Percentiles rank a stretch among this genome's conserved stretches.
phyloP scores from a whole-genome alignment of 768 basidiomycete genomes.

The Cyclocybe aegerita region DNA sequence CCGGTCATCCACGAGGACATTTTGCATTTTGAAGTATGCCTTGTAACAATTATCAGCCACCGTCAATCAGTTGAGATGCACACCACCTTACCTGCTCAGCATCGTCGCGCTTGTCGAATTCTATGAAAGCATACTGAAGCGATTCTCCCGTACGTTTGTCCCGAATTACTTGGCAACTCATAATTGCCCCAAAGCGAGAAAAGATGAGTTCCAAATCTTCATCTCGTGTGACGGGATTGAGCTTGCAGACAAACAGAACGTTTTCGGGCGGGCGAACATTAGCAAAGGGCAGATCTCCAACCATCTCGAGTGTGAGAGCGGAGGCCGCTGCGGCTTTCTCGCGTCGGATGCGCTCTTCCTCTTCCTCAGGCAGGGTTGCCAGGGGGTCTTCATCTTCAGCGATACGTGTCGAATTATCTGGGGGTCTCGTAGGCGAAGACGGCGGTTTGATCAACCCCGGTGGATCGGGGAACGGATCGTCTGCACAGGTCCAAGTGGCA shows the following conservation, averaged over 20 bases:
- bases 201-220: constrained; percentile 98
- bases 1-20: constrained; percentile 94
- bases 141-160: constrained; percentile 97
- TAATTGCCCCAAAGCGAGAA: constrained; percentile 90
- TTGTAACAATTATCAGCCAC: constrained; percentile 26
- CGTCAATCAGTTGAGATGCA: not conserved
- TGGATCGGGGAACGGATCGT: constrained; percentile 96
- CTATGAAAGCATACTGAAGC: constrained; percentile 97
- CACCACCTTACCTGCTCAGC: constrained; percentile 78
- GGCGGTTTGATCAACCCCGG: constrained; percentile 70
- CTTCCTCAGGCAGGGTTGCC: constrained; percentile 79
- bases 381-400: constrained; percentile 94
- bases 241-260: constrained; percentile 97
- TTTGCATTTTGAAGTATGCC: constrained; percentile 99
- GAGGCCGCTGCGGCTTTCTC: constrained; percentile 89
- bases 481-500: constrained; percentile 37
- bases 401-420: constrained; percentile 86
- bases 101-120: constrained; percentile 91
- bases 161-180: constrained; percentile 96
- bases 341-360: constrained; percentile 78
- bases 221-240: constrained; percentile 92
- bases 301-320: constrained; percentile 98
- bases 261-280: constrained; percentile 98
- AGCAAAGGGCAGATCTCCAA: constrained; percentile 97
- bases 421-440: constrained; percentile 74